Evolutionary conservation across 2,329 filamentous ascomycete species (phyloP).

Genomic region (Juglanconis oblonga): DNA sequence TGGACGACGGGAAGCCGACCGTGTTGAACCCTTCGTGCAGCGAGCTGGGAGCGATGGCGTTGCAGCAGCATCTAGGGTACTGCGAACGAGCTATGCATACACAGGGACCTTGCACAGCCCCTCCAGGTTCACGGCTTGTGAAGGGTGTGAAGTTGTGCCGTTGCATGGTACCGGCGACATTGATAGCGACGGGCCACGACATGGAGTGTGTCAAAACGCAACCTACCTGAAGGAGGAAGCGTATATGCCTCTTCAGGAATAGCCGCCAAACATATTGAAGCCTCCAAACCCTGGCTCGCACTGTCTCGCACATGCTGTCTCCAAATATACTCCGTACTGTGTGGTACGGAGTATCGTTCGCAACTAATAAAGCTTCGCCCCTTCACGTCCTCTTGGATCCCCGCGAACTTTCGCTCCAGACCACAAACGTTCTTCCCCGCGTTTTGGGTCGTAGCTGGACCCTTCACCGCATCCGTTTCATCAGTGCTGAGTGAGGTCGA

Average conservation of each 20-base stretch:
- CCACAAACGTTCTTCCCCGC: slow-evolving; percentile 10
- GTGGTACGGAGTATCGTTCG: background rate
- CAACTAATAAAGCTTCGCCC: background rate
- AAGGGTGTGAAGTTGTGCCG: background rate
- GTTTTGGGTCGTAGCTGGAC: background rate
- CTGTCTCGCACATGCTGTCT: slow-evolving; percentile 2
- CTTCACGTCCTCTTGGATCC: too few relatives aligned
- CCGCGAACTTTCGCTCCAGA: background rate
- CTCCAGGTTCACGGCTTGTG: background rate
- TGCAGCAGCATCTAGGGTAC: background rate
- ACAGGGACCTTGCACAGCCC: background rate
- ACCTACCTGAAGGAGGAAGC: slow-evolving; percentile 14
- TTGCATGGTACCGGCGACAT: background rate
- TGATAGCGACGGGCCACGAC: background rate
- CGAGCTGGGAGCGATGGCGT: background rate
- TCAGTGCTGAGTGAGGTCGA: background rate
- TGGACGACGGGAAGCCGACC: background rate
- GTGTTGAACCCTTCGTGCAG: slow-evolving; percentile 13
- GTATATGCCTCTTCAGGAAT: slow-evolving; percentile 10
- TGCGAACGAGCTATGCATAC: too few relatives aligned
- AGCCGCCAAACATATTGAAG: slow-evolving; percentile 1
- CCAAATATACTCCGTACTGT: background rate
- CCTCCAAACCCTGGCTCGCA: slow-evolving; percentile 3
- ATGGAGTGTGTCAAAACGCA: background rate
- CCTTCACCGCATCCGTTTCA: slow-evolving; percentile 5